Percentiles rank a stretch among this genome's conserved stretches.
These are phyloP conservation scores for Tulasnella sp. DNA, from an alignment of 768 basidiomycete species.

Conservation along the genomic window DNA sequence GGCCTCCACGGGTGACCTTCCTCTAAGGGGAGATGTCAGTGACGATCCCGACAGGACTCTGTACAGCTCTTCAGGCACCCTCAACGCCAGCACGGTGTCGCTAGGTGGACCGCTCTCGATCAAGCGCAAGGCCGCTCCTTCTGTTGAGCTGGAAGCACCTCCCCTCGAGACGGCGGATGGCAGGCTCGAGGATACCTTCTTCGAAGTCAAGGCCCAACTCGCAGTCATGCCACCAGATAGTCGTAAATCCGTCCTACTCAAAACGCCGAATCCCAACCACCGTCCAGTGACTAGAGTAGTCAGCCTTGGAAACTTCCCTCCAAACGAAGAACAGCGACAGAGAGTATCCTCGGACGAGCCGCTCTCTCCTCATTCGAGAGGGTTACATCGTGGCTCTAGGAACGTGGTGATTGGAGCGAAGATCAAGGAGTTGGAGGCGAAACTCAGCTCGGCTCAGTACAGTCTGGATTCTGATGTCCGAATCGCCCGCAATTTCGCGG, in stretches of 20 bases:
- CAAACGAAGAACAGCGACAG: constrained; percentile 2
- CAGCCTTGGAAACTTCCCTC: constrained; percentile 26
- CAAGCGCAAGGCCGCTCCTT: background rate
- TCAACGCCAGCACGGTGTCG: constrained; percentile 4
- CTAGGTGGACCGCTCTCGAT: background rate
- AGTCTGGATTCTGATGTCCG: constrained; percentile 68
- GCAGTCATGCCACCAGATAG: constrained; percentile 48
- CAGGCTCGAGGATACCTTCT: constrained; percentile 63
- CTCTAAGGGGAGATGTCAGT: background rate
- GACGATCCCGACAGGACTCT: constrained; percentile 4
- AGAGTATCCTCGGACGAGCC: constrained; percentile 13
- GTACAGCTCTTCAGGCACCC: constrained; percentile 1
- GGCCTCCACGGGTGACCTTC: background rate
- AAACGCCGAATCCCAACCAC: constrained; percentile 4
- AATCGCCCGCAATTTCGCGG: constrained; percentile 73
- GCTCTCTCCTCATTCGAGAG: background rate
- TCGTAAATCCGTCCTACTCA: background rate
- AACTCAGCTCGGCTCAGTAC: constrained; percentile 51
- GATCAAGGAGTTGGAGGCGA: constrained; percentile 60
- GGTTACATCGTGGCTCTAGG: constrained; percentile 42
- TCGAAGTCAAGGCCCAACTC: constrained; percentile 80
- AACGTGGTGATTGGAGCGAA: constrained; percentile 57
- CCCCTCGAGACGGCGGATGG: constrained; percentile 26
- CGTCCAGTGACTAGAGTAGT: constrained; percentile 9
- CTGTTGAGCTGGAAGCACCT: constrained; percentile 29